These are phyloP conservation scores for Cajanus cajan DNA, from an alignment of 306 rosid genomes.

Conservation along the genomic window DNA sequence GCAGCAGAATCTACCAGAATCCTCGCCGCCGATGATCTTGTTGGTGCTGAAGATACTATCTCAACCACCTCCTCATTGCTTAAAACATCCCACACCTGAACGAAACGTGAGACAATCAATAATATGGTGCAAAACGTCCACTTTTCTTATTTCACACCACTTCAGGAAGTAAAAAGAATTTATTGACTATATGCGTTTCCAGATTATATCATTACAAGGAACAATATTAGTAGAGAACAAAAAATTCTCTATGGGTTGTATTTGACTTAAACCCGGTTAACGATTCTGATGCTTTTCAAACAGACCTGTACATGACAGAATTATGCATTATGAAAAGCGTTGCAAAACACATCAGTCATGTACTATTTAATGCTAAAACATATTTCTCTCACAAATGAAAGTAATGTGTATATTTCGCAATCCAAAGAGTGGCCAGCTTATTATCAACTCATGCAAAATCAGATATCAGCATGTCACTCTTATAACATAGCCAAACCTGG, in stretches of 20 bases:
- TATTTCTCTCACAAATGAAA: constrained; percentile 13
- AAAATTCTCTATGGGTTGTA: background rate
- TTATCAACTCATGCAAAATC: background rate
- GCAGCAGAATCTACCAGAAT: constrained; percentile 88
- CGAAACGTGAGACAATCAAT: background rate
- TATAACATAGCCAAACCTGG: background rate
- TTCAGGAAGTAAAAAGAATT: background rate
- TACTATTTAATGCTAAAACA: background rate
- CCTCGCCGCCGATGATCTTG: constrained; percentile 81
- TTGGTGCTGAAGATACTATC: constrained; percentile 76
- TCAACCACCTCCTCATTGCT: constrained; percentile 98
- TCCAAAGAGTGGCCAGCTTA: background rate
- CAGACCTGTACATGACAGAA: background rate
- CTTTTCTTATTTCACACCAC: background rate
- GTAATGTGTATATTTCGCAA: background rate
- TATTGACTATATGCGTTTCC: background rate
- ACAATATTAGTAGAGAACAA: background rate
- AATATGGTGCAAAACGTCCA: background rate
- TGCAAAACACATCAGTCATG: background rate
- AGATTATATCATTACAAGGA: background rate
- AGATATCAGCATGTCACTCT: background rate
- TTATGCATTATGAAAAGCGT: background rate
- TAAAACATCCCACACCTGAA: constrained; percentile 96
- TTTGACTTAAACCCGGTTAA: background rate
- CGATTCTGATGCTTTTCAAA: background rate